phyloP scores from a whole-genome alignment of 2,329 filamentous ascomycete species.

The Colletotrichum cordylinicola region DNA sequence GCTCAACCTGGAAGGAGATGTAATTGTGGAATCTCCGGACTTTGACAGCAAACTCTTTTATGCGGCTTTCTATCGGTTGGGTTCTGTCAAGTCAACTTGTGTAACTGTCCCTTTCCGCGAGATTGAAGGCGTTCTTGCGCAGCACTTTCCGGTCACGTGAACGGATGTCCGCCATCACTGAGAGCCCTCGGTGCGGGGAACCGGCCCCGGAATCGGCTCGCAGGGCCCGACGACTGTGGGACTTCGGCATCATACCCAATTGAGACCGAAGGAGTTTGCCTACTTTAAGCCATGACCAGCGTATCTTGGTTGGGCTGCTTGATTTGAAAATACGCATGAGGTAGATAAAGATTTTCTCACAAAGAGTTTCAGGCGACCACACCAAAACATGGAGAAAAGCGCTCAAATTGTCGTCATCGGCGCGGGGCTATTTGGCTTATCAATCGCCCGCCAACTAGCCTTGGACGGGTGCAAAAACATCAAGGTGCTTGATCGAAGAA shows the following conservation, averaged over 20 bases:
- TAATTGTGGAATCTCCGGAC: not conserved
- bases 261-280: not conserved
- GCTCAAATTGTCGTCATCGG: slow-evolving; percentile 30
- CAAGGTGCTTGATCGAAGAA: slow-evolving; percentile 37
- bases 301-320: not conserved
- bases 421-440: slow-evolving; percentile 34
- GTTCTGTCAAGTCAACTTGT: not conserved
- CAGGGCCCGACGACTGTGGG: not conserved
- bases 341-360: not conserved
- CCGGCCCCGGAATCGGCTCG: not conserved
- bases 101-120: not conserved
- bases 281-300: not conserved
- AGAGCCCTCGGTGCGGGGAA: not conserved
- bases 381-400: not conserved
- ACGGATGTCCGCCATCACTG: not conserved
- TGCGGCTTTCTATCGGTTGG: not conserved
- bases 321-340: not conserved
- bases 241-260: not conserved
- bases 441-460: slow-evolving; percentile 29
- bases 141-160: not conserved
- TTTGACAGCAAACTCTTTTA: not conserved
- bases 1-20: not conserved
- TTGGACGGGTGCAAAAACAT: slow-evolving; percentile 33
- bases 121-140: not conserved
- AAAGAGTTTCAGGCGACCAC: not conserved